Percentiles rank a stretch among this genome's conserved stretches.
Conservation (phyloP, 2,329 filamentous ascomycete species). For the Alternaria arbusti region DNA sequence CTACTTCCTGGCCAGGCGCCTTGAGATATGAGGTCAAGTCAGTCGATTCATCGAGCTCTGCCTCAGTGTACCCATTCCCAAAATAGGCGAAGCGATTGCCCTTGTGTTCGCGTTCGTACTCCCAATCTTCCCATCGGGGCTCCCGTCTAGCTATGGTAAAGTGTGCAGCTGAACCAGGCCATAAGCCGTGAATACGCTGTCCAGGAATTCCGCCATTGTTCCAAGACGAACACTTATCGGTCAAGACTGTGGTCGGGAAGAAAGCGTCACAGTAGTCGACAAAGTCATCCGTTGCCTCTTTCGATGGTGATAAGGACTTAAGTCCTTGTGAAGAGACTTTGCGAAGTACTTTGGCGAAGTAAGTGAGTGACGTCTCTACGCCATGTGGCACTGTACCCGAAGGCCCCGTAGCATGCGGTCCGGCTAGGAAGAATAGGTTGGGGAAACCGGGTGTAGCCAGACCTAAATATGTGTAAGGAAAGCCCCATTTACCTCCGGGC, state of each 20-base stretch:
- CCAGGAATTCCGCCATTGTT: slow-evolving; percentile 69
- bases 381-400: slow-evolving; percentile 72
- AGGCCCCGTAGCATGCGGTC: slow-evolving; percentile 48
- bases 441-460: slow-evolving; percentile 69
- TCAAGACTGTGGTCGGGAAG: slow-evolving; percentile 58
- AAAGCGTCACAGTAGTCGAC: slow-evolving; percentile 63
- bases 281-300: slow-evolving; percentile 69
- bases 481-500: slow-evolving; percentile 62
- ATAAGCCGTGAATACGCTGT: slow-evolving; percentile 69
- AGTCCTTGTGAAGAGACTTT: slow-evolving; percentile 72
- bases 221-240: slow-evolving; percentile 72
- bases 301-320: slow-evolving; percentile 63
- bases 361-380: slow-evolving; percentile 70
- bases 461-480: slow-evolving; percentile 72
- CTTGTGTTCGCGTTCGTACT: slow-evolving; percentile 57
- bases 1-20: slow-evolving; percentile 58
- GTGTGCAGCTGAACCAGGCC: slow-evolving; percentile 72
- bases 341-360: slow-evolving; percentile 70
- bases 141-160: slow-evolving; percentile 64
- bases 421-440: slow-evolving; percentile 70
- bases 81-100: slow-evolving; percentile 67
- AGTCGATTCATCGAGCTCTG: slow-evolving; percentile 61
- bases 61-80: slow-evolving; percentile 70
- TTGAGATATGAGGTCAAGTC: slow-evolving; percentile 71
- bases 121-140: slow-evolving; percentile 66